These are phyloP conservation scores for Coffea eugenioides DNA, from an alignment of 257 asterid species.

Conservation along the genomic window DNA sequence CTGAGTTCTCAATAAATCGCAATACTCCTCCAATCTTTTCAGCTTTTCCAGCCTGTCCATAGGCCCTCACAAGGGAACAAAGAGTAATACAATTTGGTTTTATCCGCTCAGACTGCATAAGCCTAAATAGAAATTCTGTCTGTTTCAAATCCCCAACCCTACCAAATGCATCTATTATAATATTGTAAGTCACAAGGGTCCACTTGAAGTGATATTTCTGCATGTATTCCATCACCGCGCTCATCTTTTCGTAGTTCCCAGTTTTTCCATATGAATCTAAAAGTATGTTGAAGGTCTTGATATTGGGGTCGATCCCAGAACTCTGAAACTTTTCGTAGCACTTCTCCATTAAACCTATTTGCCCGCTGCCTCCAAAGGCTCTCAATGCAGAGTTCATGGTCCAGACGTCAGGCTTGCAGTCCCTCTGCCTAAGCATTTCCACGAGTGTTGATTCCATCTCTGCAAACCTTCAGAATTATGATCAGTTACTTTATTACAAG, in stretches of 20 bases:
- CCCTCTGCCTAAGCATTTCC: conserved; percentile 66
- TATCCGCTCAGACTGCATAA: conserved; percentile 88
- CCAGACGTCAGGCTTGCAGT: conserved; percentile 85
- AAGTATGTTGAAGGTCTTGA: conserved; percentile 88
- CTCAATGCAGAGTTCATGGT: conserved; percentile 91
- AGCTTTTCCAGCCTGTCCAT: conserved; percentile 60
- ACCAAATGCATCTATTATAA: conserved; percentile 90
- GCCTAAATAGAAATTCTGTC: conserved; percentile 79
- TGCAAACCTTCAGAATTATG: conserved; percentile 46
- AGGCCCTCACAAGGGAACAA: conserved; percentile 79
- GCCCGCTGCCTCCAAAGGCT: conserved; percentile 95
- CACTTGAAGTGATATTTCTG: conserved; percentile 80
- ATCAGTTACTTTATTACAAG: background rate
- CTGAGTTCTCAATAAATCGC: conserved; percentile 63
- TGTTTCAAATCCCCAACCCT: conserved; percentile 76
- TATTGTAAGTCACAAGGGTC: conserved; percentile 83
- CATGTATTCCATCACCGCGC: conserved; percentile 94
- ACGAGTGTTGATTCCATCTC: conserved; percentile 85
- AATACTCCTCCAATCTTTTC: conserved; percentile 61
- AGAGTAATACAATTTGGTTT: conserved; percentile 78
- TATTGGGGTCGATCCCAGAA: conserved; percentile 82
- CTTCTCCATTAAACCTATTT: conserved; percentile 85
- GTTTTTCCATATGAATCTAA: conserved; percentile 83
- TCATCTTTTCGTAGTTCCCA: conserved; percentile 72
- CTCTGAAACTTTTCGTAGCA: conserved; percentile 84